Conservation (phyloP, 2,329 filamentous ascomycete genomes). For the Rhinocladiella similis region DNA sequence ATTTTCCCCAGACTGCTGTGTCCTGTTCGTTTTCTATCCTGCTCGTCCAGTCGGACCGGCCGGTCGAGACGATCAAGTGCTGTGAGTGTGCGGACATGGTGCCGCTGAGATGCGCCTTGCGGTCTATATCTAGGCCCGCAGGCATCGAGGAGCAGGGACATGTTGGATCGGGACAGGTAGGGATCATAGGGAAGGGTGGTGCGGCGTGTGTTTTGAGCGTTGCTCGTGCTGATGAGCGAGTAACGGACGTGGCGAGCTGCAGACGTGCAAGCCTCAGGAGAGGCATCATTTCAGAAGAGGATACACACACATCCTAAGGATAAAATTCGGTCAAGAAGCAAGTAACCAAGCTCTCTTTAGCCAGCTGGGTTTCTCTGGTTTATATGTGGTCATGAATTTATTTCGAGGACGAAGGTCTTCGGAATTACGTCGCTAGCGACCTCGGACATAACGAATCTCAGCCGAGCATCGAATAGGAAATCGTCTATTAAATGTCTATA, state of each 20-base stretch:
- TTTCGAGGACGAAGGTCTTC: neutral
- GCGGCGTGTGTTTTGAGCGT: conserved; percentile 22
- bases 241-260: neutral
- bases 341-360: neutral
- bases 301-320: neutral
- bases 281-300: conserved; percentile 13
- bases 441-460: neutral
- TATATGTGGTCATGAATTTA: neutral
- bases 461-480: neutral
- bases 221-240: conserved; percentile 1
- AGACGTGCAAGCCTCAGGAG: conserved; percentile 13
- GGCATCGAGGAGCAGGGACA: conserved; percentile 76
- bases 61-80: conserved; percentile 82
- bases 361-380: neutral
- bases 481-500: neutral
- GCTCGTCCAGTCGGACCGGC: conserved; percentile 76
- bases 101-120: conserved; percentile 67
- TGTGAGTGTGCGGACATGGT: conserved; percentile 77
- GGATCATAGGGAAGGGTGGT: conserved; percentile 47
- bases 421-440: neutral
- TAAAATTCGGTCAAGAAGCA: neutral
- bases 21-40: conserved; percentile 78
- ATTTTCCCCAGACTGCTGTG: conserved; percentile 44
- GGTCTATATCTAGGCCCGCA: conserved; percentile 71
- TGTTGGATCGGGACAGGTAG: conserved; percentile 70